These are phyloP conservation scores for Pleurotus sapidus DNA, from an alignment of 768 basidiomycete species.

Conservation along the genomic window DNA sequence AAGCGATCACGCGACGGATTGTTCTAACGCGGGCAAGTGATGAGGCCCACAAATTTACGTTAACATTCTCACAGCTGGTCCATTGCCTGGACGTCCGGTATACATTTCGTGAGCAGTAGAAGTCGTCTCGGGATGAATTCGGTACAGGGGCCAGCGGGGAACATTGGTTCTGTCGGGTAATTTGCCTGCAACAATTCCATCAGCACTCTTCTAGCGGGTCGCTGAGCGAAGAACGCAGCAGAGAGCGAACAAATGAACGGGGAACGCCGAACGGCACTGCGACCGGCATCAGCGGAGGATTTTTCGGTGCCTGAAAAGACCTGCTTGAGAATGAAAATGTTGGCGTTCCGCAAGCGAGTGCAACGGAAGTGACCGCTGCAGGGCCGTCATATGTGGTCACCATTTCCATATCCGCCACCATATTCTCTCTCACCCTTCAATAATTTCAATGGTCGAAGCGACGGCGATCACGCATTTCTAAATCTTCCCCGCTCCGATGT, in stretches of 20 bases:
- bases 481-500: constrained; percentile 4
- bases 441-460: neutral
- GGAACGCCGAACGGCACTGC: neutral
- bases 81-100: too few relatives aligned
- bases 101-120: too few relatives aligned
- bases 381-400: neutral
- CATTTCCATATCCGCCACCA: constrained; percentile 2
- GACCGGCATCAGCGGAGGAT: neutral
- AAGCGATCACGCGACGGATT: too few relatives aligned
- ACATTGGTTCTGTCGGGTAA: neutral
- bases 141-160: neutral
- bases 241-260: neutral
- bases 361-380: neutral
- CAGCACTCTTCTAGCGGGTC: constrained; percentile 1
- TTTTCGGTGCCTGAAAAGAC: neutral
- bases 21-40: neutral
- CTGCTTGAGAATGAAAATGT: neutral
- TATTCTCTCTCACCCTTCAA: constrained; percentile 1
- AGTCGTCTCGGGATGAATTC: too few relatives aligned
- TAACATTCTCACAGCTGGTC: too few relatives aligned
- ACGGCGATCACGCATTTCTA: constrained; percentile 3
- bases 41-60: neutral
- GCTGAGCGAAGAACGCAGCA: neutral
- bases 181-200: neutral
- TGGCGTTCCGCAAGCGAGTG: neutral